Evolutionary conservation across 257 asterid genomes (phyloP).

Genomic region (Gardenia jasminoides): DNA sequence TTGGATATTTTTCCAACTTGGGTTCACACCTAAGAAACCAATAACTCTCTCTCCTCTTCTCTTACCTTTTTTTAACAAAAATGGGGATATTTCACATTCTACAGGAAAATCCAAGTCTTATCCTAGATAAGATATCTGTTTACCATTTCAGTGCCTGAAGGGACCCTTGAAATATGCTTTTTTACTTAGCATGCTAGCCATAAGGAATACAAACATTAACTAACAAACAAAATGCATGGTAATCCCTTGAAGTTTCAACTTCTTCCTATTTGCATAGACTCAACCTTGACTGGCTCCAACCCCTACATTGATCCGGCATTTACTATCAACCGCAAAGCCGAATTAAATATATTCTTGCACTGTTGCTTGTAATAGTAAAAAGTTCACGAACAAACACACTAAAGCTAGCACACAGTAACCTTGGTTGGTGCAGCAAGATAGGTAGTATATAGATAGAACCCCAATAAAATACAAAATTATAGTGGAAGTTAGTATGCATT

Average conservation of each 20-base stretch:
- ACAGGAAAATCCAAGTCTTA: constrained; percentile 3
- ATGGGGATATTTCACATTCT: not conserved
- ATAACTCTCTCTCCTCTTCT: not conserved
- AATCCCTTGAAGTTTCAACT: not conserved
- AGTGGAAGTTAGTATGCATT: not conserved
- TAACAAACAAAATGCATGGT: constrained; percentile 8
- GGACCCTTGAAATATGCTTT: constrained; percentile 16
- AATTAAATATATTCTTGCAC: not conserved
- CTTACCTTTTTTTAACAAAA: not conserved
- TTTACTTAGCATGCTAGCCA: not conserved
- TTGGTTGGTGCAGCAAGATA: not conserved
- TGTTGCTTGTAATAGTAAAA: not conserved
- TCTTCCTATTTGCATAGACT: not conserved
- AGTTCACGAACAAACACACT: not conserved
- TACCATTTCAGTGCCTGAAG: not conserved
- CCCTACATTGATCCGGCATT: not conserved
- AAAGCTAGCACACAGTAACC: not conserved
- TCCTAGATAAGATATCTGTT: constrained; percentile 11
- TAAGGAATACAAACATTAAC: not conserved
- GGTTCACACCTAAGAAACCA: constrained; percentile 20
- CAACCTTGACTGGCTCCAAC: constrained; percentile 2
- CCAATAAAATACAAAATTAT: not conserved
- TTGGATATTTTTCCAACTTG: constrained; percentile 40
- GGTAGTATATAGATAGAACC: not conserved
- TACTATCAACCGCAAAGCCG: not conserved